Base-by-base conservation (phyloP, 1,139 yeast species). In the Nakaseomyces nivariensis region DNA sequence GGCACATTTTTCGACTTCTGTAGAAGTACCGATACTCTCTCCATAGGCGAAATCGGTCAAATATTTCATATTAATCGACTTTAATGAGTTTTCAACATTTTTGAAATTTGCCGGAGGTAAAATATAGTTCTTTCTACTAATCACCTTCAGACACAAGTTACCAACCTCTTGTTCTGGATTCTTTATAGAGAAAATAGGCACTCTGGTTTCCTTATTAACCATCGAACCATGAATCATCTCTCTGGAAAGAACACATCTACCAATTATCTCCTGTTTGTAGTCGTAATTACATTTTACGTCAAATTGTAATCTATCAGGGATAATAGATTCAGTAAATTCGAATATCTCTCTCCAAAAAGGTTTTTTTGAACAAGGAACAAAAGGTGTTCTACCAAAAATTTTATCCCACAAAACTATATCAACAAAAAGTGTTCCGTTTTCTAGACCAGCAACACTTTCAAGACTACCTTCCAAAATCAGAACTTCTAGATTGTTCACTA, bases 271-370 rank as follows among this genome's bases (percentile, higher is more conserved):
- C 45, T 43, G 45, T 56, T 36, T 32, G 27, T 44, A 62, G 24
- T 68, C 54, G 45, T 73, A 67, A 45, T 55, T 51, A 46, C 69
- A 65, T 57, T 77, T 80, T 48, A 82, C 71, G 34, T 76, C 63
- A 10, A 83, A 73, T 50, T 74, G 76, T 47, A 82, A 68, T 62
- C 73, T 72, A 52, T 76, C 77, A 0, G 83, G 75, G 47, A 75
- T 72, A 13, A 81, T 71, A 0, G 86, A 72, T 31, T 82, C 69
- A 49, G 80, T 78, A 9, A 85, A 67, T 2, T 74, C 67, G 58
- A 81, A 79, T 44, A 73, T 76, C 59, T 85, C 90, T 61, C 85
- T 81, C 86, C 90, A 85, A 61, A 85, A 85, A 3, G 87, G 85
- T 51, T 75, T 72, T 9, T 63, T 58, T 0, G 76, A 52, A 17